Conservation (phyloP, 2,329 filamentous ascomycete genomes). For the Alternaria sp. region DNA sequence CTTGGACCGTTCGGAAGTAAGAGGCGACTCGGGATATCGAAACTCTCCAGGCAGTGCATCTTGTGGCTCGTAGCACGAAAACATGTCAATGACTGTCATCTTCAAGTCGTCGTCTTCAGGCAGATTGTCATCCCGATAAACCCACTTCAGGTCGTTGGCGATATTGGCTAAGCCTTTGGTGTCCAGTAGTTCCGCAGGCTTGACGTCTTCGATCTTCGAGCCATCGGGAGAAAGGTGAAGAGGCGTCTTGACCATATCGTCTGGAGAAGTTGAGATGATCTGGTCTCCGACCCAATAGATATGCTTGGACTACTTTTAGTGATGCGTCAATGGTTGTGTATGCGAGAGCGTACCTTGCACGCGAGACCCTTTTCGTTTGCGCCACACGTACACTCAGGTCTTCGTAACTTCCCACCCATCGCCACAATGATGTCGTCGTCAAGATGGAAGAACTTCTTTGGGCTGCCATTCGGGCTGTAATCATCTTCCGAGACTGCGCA, state of each 20-base stretch:
- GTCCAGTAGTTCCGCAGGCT: conserved; percentile 39
- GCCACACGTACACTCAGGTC: conserved; percentile 45
- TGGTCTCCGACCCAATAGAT: conserved; percentile 50
- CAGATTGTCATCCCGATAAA: conserved; percentile 35
- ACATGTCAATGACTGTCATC: conserved; percentile 41
- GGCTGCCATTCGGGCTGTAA: conserved; percentile 20
- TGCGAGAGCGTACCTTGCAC: conserved; percentile 39
- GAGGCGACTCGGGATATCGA: conserved; percentile 32
- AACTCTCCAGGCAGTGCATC: conserved; percentile 45
- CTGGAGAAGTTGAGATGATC: conserved; percentile 33
- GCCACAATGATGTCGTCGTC: conserved; percentile 46
- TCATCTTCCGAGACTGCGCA: conserved; percentile 35
- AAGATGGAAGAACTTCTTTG: conserved; percentile 43
- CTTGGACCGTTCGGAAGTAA: conserved; percentile 35
- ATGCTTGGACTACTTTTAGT: conserved; percentile 34
- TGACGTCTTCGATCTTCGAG: conserved; percentile 38
- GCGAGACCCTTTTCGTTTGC: conserved; percentile 41
- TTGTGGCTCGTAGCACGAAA: conserved; percentile 47
- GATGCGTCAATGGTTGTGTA: background rate
- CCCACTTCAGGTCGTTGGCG: conserved; percentile 39
- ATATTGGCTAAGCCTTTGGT: conserved; percentile 34
- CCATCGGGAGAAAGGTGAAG: conserved; percentile 41
- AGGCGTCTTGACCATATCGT: conserved; percentile 30
- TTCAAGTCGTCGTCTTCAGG: conserved; percentile 39
- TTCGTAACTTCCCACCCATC: conserved; percentile 33